Base-by-base conservation (phyloP, 2,329 filamentous ascomycete species). In the Fusarium chlamydosporum region DNA sequence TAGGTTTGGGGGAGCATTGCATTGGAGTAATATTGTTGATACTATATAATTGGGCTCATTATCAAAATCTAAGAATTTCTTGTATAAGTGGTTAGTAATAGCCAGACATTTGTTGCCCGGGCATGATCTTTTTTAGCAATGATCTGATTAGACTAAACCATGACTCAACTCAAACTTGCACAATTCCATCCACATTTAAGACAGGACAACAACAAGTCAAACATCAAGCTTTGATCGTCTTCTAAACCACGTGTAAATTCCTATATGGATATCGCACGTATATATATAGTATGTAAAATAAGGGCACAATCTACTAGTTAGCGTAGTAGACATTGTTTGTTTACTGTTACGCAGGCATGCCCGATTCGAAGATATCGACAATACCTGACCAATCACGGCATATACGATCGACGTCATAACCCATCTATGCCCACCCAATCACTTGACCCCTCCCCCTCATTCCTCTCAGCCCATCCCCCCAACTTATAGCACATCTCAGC, bases 401-500 rank as follows among this genome's bases (percentile, higher is more conserved):
- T 12, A 29, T 18, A 12, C 3, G 10, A 40, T 54, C 69, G 72
- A 73, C 72, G 72, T 73, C 72, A 73, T 74, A 41, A 40, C 9
- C 69, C 68, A 61, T 68, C 63, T 23, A 51, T 46, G 61, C 46
- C 26, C 33, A 33, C 65, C 45, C 61, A 71, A 67, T 70, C 65
- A 67, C 31, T 63, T 65, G 56, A 42, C 52, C 67, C 70, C 67
- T 56, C 70, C 70, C 69, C 70, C 66, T 72, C 70, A 70, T 61
- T 58, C 56, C 50, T 43, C 35, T 26, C 38, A 46, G 38, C 37
- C 29, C 23, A 47, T 45, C 50, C 52, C 38, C 34, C 5, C 26
- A 20, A 15, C 45, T 34, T 29, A 41, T 48, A 15, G 29, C 35
- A 26, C 12, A 20, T 33, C 34, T 64, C 50, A 61, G 67, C 56